Base-by-base conservation (phyloP, 805 yeast species). In the Helenozyma baotianmanensis region DNA sequence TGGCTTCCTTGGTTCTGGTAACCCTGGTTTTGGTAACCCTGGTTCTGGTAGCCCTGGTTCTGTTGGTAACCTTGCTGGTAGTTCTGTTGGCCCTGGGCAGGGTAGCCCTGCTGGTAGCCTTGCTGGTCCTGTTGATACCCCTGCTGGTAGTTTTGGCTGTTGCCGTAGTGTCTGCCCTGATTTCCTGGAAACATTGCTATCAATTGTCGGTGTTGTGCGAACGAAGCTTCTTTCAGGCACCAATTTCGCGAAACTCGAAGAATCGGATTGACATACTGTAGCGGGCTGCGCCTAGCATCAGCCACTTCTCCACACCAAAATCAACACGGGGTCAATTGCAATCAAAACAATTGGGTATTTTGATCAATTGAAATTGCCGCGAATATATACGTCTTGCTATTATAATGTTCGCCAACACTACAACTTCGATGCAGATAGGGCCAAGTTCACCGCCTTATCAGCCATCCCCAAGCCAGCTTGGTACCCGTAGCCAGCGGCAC, bases 391-490 rank as follows among this genome's bases (percentile, higher is more conserved):
- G n/a, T n/a, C n/a, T n/a, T n/a, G n/a, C n/a, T n/a, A n/a, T n/a
- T n/a, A n/a, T n/a, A n/a, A n/a, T n/a, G n/a, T n/a, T n/a, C n/a
- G n/a, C 8, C 19, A 17, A 6, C 5, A 8, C 19, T 9, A 29
- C 15, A 35, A 27, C 19, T 35, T 30, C 11, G 26, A 5, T 4
- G 17, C 19, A 6, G 31, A 36, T 2, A 40, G 14, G 2, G 42
- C 45, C 28, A 45, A 35, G 7, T 14, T 14, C 4, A 74, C 76
- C 7, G 78, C 82, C 36, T 56, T 55, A 28, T 56, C 49, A 1
- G 74, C 70, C 78, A 78, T 78, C 1, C 82, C 83, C 12, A 68
- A 62, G 2, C 85, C 85, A 1, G 82, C 74, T 54, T 77, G 83
- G 51, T 75, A 78, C 3, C 83, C 83, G 40, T 76, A 74, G 0